These are phyloP conservation scores for Spergularia azorica DNA, from an alignment of 179 eudicot genomes.

Conservation along the genomic window DNA sequence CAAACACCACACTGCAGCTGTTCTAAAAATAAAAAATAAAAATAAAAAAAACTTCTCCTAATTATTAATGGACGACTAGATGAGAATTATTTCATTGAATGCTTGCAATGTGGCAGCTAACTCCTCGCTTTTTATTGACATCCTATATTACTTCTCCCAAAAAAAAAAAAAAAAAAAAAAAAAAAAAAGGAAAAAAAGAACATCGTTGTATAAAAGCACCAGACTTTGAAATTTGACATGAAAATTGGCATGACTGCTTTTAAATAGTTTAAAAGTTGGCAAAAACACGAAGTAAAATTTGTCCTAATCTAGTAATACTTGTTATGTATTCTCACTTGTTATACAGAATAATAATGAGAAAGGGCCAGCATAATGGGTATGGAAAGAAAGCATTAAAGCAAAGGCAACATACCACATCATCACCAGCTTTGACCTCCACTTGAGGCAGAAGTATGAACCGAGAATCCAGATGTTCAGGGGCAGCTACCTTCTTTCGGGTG, in stretches of 20 bases:
- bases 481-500: constrained; percentile 48
- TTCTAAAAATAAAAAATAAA: not conserved
- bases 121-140: not conserved
- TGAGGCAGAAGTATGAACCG: constrained; percentile 76
- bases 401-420: constrained; percentile 80
- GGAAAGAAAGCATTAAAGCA: not conserved
- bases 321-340: not conserved
- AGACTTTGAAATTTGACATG: too few relatives aligned
- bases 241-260: not conserved
- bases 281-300: not conserved
- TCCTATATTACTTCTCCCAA: too few relatives aligned
- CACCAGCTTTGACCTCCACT: constrained; percentile 85
- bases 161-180: too few relatives aligned
- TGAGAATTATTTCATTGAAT: not conserved
- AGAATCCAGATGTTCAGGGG: constrained; percentile 72
- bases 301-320: not conserved
- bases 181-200: too few relatives aligned
- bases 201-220: not conserved
- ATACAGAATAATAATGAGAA: not conserved
- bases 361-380: too few relatives aligned
- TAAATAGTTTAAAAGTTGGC: not conserved
- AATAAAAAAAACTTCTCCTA: too few relatives aligned
- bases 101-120: not conserved
- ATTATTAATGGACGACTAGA: not conserved
- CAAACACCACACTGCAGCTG: not conserved